Evolutionary conservation across 306 rosid genomes (phyloP).

Genomic region (Sophora flavescens): DNA sequence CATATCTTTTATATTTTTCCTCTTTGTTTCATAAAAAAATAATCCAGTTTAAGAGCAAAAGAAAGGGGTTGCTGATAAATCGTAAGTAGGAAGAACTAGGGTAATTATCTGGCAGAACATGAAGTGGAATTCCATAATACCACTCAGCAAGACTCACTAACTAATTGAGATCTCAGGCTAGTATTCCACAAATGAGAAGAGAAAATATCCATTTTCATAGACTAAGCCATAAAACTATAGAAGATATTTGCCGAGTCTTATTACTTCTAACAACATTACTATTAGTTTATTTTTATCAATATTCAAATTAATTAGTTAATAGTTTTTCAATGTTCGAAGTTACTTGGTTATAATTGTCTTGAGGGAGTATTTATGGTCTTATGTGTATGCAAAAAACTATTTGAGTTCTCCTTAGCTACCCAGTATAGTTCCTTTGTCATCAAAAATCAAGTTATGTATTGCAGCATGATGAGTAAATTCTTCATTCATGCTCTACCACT

Average conservation of each 20-base stretch:
- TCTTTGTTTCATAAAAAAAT: too few relatives aligned
- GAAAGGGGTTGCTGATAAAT: too few relatives aligned
- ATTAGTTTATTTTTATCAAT: not conserved
- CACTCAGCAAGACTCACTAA: not conserved
- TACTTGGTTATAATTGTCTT: not conserved
- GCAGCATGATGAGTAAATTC: constrained; percentile 7
- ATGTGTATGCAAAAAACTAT: constrained; percentile 10
- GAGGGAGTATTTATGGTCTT: constrained; percentile 13
- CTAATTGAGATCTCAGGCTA: constrained; percentile 20
- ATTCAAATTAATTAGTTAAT: not conserved
- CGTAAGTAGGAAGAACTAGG: constrained; percentile 31
- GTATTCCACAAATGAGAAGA: constrained; percentile 18
- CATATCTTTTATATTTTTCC: too few relatives aligned
- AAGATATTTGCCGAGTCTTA: constrained; percentile 6
- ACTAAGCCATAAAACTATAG: not conserved
- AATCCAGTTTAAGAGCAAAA: too few relatives aligned
- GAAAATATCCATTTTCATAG: not conserved
- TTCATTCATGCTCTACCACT: not conserved
- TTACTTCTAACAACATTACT: not conserved
- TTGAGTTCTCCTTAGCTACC: not conserved
- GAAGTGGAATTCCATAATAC: constrained; percentile 5
- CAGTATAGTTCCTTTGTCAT: constrained; percentile 1
- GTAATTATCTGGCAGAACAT: not conserved
- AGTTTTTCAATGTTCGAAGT: constrained; percentile 9
- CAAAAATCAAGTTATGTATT: not conserved